Conservation (phyloP, 2,329 filamentous ascomycete genomes). For the Madurella fahalii region DNA sequence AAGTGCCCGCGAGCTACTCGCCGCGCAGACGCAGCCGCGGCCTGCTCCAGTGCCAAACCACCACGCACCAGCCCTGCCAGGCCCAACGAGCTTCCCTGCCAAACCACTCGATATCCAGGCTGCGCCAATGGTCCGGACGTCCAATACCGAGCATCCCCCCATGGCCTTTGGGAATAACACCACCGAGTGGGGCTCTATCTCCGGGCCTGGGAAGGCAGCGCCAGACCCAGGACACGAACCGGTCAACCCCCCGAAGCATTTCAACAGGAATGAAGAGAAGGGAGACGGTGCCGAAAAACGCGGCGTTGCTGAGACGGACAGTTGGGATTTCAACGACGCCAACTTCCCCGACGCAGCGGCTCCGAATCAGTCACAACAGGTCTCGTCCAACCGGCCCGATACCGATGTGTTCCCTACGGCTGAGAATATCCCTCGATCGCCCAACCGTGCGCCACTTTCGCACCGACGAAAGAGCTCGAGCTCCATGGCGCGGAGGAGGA, state of each 20-base stretch:
- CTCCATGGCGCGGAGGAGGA: conserved; percentile 68
- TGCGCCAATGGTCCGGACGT: conserved; percentile 50
- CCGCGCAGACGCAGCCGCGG: conserved; percentile 43
- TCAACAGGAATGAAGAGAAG: conserved; percentile 37
- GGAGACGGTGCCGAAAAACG: conserved; percentile 47
- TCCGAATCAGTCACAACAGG: conserved; percentile 41
- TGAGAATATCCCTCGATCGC: conserved; percentile 76
- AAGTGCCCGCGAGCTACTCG: conserved; percentile 50
- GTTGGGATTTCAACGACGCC: conserved; percentile 89
- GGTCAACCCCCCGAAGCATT: conserved; percentile 39
- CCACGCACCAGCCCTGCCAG: conserved; percentile 52
- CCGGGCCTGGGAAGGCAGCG: conserved; percentile 22
- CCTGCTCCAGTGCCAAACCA: conserved; percentile 53
- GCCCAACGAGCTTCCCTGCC: conserved; percentile 33
- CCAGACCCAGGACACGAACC: conserved; percentile 26
- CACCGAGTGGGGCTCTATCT: conserved; percentile 32
- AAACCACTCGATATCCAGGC: conserved; percentile 40
- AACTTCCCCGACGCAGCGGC: conserved; percentile 57
- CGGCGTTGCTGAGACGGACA: conserved; percentile 57
- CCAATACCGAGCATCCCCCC: conserved; percentile 43
- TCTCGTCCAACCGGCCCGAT: conserved; percentile 65
- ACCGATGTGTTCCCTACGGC: conserved; percentile 83
- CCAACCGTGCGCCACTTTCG: conserved; percentile 62
- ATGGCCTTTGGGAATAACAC: conserved; percentile 34
- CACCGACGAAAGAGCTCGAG: conserved; percentile 81